Evolutionary conservation across 805 yeast species (phyloP), one percentile per base, ranked within the genome.

Genomic region (Saturnispora kantuleensis): DNA sequence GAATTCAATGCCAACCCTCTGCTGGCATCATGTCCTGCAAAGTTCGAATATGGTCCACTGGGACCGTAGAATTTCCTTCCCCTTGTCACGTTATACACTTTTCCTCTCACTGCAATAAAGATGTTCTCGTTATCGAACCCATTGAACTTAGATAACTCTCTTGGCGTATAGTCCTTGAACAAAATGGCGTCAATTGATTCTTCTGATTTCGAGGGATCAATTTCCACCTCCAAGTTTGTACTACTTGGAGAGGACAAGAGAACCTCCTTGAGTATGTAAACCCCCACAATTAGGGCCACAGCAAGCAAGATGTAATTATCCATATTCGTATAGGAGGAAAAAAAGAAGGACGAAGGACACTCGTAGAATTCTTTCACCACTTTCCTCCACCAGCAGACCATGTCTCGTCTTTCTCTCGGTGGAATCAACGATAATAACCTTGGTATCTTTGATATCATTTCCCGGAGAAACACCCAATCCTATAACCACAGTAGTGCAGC

Each of bases 1-100:
- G 95, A 84, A 63, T 88, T 89, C 55, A 76, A 68, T 1, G 96
- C 96, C 45, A 90, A 72, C 0, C 97, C 97, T 52, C 97, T 71
- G 1, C 94, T 82, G 3, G 97, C 97, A 65, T 90, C 97, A 53
- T 85, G 82, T 1, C 97, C 97, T 0, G 97, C 97, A 70, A 90
- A 90, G 58, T 84, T 86, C 36, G 84, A 79, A 64, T 90, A 90
- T 0, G 96, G 95, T 0, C 97, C 97, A 29, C 90, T 85, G 6
- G 97, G 97, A 0, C 97, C 97, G 62, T 90, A 90, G 59, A 90
- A 89, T 39, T 76, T 74, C 51, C 89, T 76, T 0, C 95, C 95
- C 10, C 70, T 68, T 5, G 85, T 68, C 16, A 87, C 95, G 57
- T 90, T 96, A 56, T 74, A 90, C 3, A 90, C 95, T 21, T 72